Percentiles rank a stretch among this genome's conserved stretches.
Evolutionary conservation across 2,329 filamentous ascomycete species (phyloP).

Genomic region (Clarireedia sp.): DNA sequence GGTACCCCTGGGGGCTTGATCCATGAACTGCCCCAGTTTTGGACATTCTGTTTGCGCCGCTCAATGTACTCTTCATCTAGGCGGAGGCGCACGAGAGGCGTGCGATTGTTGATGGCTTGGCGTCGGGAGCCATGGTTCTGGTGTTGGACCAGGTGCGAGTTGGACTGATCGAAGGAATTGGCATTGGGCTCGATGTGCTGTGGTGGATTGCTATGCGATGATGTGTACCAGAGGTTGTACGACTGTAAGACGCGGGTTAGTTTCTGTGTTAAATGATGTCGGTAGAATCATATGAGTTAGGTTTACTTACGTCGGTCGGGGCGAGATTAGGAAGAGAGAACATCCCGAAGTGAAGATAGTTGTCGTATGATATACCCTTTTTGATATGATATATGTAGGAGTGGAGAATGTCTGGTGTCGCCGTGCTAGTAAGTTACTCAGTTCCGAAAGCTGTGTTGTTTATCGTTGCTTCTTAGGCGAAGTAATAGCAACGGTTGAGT

Average conservation of each 20-base stretch:
- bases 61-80: constrained; percentile 71
- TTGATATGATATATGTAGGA: no score
- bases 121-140: constrained; percentile 29
- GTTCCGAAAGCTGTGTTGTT: no score
- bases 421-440: no score
- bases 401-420: no score
- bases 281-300: constrained; percentile 23
- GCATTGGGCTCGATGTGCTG: constrained; percentile 24
- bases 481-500: no score
- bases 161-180: constrained; percentile 25
- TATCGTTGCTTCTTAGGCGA: no score
- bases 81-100: constrained; percentile 60
- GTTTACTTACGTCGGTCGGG: constrained; percentile 55
- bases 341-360: constrained; percentile 29
- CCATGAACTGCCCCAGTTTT: constrained; percentile 84
- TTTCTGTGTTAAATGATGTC: constrained; percentile 9
- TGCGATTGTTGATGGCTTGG: constrained; percentile 43
- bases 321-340: constrained; percentile 58
- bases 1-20: constrained; percentile 78
- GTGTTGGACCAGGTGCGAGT: constrained; percentile 9
- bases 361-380: not conserved
- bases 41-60: constrained; percentile 70
- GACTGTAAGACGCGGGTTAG: constrained; percentile 40
- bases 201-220: constrained; percentile 36
- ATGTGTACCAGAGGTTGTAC: constrained; percentile 66